Base-by-base conservation (phyloP, 208 protist genomes). In the Leptomonas pyrrhocoris region DNA sequence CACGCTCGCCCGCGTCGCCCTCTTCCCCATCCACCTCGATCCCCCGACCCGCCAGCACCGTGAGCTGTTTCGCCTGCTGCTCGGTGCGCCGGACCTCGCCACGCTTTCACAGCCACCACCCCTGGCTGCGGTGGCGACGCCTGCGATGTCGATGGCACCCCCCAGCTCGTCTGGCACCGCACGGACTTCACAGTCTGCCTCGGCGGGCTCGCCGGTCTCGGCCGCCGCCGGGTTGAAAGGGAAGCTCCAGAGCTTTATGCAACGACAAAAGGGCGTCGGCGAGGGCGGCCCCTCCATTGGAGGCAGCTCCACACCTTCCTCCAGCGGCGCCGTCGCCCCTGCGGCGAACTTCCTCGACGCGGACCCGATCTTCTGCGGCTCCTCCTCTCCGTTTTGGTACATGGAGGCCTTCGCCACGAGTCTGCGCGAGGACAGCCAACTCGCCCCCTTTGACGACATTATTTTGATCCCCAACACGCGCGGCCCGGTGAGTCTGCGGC, bases 11-110 rank as follows among this genome's bases (percentile, higher is more conserved):
- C 83, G 88, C 18, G 86, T 96, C 12, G 89, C 81, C 7, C 81
- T 96, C 51, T 96, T 96, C 53, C 89, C 92, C 8, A 62, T 96
- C 28, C 92, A 96, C 68, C 75, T 96, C 8, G 92, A 96, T 71
- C 92, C 92, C 11, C 92, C 92, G 8, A 96, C 92, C 28, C 63
- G 83, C 13, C 89, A 96, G 53, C 92, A 96, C 63, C 81, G 85
- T 1, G 83, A 92, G 28, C 71, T 96, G 2, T 96, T 96, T 67
- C 74, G 80, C 13, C 80, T 94, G n/a, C 81, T 96, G 46, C 79
- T 94, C 42, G 89, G 85, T 15, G 63, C 76, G 7, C 65, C 80
- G 25, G 73, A 79, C 34, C n/a, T 73, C 11, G 45, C 45, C 25
- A 54, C 42, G 16, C 38, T 46, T 15, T 36, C 62, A 15, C 28